Percentiles rank a stretch among this genome's conserved stretches.
These are phyloP conservation scores for Geotrichum candidum DNA, from an alignment of 1,139 yeast species.

Conservation along the genomic window DNA sequence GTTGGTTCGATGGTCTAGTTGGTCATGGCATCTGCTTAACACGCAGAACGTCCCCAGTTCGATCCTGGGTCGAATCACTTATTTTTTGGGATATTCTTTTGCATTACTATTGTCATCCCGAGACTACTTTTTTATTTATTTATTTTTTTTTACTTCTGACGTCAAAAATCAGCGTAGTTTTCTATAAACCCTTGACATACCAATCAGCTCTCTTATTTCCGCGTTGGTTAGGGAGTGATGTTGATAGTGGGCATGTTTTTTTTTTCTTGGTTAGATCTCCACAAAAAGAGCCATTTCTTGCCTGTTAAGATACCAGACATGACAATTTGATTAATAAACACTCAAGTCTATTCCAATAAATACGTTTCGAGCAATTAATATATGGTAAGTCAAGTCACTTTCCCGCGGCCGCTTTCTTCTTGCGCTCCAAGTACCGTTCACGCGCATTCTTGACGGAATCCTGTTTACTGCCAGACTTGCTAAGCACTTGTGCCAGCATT, in stretches of 20 bases:
- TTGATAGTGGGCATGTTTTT: too few relatives aligned
- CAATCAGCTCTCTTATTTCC: too few relatives aligned
- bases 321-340: background rate
- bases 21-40: conserved; percentile 99
- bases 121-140: background rate
- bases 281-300: background rate
- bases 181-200: too few relatives aligned
- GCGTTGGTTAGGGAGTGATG: too few relatives aligned
- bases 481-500: conserved; percentile 35
- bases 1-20: conserved; percentile 88
- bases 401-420: conserved; percentile 10
- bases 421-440: conserved; percentile 31
- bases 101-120: background rate
- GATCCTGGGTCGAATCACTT: conserved; percentile 97
- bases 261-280: background rate
- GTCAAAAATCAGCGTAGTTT: too few relatives aligned
- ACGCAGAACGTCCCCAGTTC: conserved; percentile 99
- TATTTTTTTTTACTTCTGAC: background rate
- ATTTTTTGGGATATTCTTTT: background rate
- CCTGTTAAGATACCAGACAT: background rate
- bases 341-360: background rate
- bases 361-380: background rate
- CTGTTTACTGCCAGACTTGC: conserved; percentile 8
- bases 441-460: conserved; percentile 27
- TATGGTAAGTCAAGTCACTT: background rate